These are phyloP conservation scores for Alternaria gansuensis DNA, from an alignment of 2,329 filamentous ascomycete species.

Conservation along the genomic window DNA sequence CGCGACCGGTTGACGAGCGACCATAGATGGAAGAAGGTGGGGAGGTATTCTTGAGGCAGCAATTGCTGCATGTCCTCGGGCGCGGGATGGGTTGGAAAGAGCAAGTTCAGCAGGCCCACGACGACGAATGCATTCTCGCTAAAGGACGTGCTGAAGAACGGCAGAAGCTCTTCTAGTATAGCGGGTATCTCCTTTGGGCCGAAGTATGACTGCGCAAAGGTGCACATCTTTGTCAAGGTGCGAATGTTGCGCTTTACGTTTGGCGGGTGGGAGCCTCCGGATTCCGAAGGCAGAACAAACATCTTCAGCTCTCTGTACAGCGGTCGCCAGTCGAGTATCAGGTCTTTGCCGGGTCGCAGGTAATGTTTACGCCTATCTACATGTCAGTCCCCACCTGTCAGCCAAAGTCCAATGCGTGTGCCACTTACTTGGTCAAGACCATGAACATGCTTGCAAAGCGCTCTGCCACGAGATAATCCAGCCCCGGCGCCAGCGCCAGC, in stretches of 20 bases:
- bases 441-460: conserved; percentile 97
- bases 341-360: conserved; percentile 85
- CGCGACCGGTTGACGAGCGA: conserved; percentile 90
- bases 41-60: conserved; percentile 87
- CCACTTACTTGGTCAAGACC: conserved; percentile 84
- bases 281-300: conserved; percentile 86
- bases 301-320: conserved; percentile 92
- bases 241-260: conserved; percentile 72
- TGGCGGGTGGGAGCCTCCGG: conserved; percentile 68
- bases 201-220: conserved; percentile 91
- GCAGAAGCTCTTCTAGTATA: conserved; percentile 65
- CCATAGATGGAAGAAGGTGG: conserved; percentile 97
- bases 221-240: conserved; percentile 86
- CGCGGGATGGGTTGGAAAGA: conserved; percentile 84
- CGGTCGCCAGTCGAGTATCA: conserved; percentile 92
- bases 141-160: conserved; percentile 88
- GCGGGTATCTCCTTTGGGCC: conserved; percentile 84
- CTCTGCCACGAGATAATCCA: conserved; percentile 83
- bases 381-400: conserved; percentile 39
- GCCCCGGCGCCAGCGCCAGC: conserved; percentile 85
- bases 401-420: conserved; percentile 1
- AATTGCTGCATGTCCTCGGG: conserved; percentile 76
- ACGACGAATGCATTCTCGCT: conserved; percentile 92
- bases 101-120: conserved; percentile 82
- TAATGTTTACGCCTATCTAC: conserved; percentile 86